A percentile compares a stretch with the other conserved stretches of the same genome.
Evolutionary conservation across 2,329 filamentous ascomycete species (phyloP).

Genomic region (Raffaelea arxii): DNA sequence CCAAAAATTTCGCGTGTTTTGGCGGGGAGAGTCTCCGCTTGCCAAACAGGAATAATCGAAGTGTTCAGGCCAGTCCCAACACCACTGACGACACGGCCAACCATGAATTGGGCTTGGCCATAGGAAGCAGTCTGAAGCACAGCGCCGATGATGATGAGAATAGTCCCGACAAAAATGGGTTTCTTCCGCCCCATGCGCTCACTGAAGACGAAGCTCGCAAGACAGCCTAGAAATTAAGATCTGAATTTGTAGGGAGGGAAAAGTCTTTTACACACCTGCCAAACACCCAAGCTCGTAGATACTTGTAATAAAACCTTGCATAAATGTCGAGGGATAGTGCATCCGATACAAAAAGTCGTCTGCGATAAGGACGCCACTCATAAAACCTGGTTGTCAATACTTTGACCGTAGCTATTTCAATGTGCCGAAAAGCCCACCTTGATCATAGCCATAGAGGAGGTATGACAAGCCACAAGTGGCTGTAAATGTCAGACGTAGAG

Average conservation of each 20-base stretch:
- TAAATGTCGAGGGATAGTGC: constrained; percentile 1
- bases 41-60: constrained; percentile 32
- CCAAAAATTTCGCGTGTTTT: constrained; percentile 17
- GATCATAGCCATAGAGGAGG: constrained; percentile 3
- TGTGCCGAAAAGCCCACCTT: constrained; percentile 17
- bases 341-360: constrained; percentile 14
- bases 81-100: constrained; percentile 39
- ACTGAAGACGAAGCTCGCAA: constrained; percentile 22
- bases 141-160: constrained; percentile 37
- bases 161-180: constrained; percentile 21
- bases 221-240: constrained; percentile 34
- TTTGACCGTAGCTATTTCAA: not conserved
- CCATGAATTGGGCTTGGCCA: constrained; percentile 33
- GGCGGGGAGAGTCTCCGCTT: constrained; percentile 25
- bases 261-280: not conserved
- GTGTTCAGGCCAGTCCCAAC: constrained; percentile 42
- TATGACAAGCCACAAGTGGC: not conserved
- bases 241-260: too few species aligned
- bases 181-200: constrained; percentile 23
- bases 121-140: constrained; percentile 39
- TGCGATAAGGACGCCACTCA: constrained; percentile 16
- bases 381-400: not conserved
- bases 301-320: constrained; percentile 16
- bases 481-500: not conserved
- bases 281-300: constrained; percentile 44